These are phyloP conservation scores for Didymella sp. DNA, from an alignment of 2,329 filamentous ascomycete species.

Conservation along the genomic window DNA sequence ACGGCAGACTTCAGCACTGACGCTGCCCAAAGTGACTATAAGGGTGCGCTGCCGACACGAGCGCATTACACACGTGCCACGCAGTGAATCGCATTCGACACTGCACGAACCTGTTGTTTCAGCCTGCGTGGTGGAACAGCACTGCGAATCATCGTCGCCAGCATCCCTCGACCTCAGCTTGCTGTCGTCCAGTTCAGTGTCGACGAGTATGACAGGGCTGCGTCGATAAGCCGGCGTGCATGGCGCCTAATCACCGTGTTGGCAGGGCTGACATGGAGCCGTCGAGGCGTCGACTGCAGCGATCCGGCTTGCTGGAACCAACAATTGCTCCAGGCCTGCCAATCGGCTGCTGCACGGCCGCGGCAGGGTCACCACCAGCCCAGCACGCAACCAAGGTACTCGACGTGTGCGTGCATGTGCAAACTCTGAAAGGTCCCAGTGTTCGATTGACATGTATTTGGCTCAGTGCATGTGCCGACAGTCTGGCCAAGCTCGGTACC, in stretches of 20 bases:
- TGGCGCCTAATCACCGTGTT: neutral
- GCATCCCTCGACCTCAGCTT: slow-evolving; percentile 4
- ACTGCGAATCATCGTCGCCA: slow-evolving; percentile 3
- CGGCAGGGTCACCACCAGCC: neutral
- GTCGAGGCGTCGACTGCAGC: slow-evolving; percentile 1
- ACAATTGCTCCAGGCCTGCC: neutral
- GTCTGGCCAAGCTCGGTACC: neutral
- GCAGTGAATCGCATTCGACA: neutral
- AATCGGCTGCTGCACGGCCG: neutral
- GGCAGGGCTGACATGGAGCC: slow-evolving; percentile 12
- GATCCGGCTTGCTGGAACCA: neutral
- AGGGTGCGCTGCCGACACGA: neutral
- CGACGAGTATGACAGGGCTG: neutral
- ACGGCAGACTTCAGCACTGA: slow-evolving; percentile 1
- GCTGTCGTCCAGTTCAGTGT: neutral
- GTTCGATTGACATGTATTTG: neutral
- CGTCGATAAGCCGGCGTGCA: neutral
- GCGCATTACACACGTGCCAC: slow-evolving; percentile 1
- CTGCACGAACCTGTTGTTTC: neutral
- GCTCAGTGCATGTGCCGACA: neutral
- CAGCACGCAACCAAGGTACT: slow-evolving; percentile 1
- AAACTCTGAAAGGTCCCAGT: neutral
- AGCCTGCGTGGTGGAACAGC: neutral
- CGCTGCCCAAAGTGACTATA: neutral
- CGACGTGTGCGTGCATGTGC: neutral